phyloP scores from a whole-genome alignment of 352 stramenopile species.

The Phytophthora pisi region DNA sequence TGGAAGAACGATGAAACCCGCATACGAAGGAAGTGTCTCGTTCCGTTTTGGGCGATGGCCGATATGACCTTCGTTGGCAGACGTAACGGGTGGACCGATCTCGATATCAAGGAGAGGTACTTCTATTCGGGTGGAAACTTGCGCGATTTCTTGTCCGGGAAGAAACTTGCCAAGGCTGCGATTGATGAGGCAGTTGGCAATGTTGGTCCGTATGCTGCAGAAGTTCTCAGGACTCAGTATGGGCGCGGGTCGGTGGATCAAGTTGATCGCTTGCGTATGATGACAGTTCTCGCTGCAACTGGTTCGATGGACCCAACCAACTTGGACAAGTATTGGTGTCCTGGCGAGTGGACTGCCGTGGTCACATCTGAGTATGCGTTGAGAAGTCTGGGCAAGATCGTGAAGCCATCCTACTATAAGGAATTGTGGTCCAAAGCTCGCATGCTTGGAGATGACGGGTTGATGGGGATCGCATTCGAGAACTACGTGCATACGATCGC shows the following conservation, averaged over 20 bases:
- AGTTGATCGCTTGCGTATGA: slow-evolving; percentile 18
- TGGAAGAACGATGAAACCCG: not conserved
- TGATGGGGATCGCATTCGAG: slow-evolving; percentile 1
- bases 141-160: slow-evolving; percentile 27
- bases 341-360: slow-evolving; percentile 12
- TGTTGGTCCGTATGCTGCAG: not conserved
- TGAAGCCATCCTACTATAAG: slow-evolving; percentile 29
- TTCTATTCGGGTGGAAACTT: slow-evolving; percentile 35
- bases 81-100: not conserved
- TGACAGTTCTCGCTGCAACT: not conserved
- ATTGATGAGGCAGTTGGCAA: slow-evolving; percentile 9
- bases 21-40: not conserved
- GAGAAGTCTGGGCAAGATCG: slow-evolving; percentile 24
- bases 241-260: not conserved
- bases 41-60: not conserved
- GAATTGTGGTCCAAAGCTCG: slow-evolving; percentile 30
- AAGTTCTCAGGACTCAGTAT: slow-evolving; percentile 10
- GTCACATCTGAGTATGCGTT: slow-evolving; percentile 37
- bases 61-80: not conserved
- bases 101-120: slow-evolving; percentile 25
- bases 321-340: slow-evolving; percentile 13
- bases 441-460: slow-evolving; percentile 15
- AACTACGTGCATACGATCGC: slow-evolving; percentile 35
- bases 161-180: not conserved
- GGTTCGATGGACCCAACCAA: not conserved